Evolutionary conservation across 1,284 basidiomycete species (phyloP).

Genomic region (Calocybe gambosa): DNA sequence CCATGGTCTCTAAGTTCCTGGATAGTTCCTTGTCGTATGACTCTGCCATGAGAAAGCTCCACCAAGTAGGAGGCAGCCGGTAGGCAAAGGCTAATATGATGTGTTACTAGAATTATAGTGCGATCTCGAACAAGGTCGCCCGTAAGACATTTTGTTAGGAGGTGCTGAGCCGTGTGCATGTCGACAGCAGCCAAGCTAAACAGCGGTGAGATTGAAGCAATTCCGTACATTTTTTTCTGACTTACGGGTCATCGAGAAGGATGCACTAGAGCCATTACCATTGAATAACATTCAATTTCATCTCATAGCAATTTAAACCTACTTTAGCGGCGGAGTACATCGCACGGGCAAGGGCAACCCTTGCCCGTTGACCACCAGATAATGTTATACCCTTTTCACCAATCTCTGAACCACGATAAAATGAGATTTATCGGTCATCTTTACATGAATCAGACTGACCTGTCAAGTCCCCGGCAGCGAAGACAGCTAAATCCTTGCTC

Average conservation of each 20-base stretch:
- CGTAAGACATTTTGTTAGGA: constrained; percentile 58
- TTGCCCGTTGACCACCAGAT: constrained; percentile 78
- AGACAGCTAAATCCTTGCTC: constrained; percentile 63
- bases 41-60: constrained; percentile 55
- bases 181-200: constrained; percentile 79
- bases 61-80: constrained; percentile 61
- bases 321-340: constrained; percentile 61
- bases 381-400: constrained; percentile 76
- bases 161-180: constrained; percentile 79
- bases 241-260: constrained; percentile 81
- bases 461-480: constrained; percentile 81
- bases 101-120: constrained; percentile 81
- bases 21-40: constrained; percentile 53
- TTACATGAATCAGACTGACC: constrained; percentile 24
- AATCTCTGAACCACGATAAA: constrained; percentile 42
- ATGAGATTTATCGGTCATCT: constrained; percentile 1
- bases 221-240: constrained; percentile 3
- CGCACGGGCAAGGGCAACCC: constrained; percentile 65
- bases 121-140: constrained; percentile 59
- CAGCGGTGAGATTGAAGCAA: neutral
- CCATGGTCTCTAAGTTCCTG: constrained; percentile 49
- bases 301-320: constrained; percentile 8
- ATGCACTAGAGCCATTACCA: constrained; percentile 45
- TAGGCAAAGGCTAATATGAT: constrained; percentile 74
- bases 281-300: constrained; percentile 10